Evolutionary conservation across 345 rosid species (phyloP), one percentile per base, ranked within the genome.

Genomic region (Angophora floribunda): DNA sequence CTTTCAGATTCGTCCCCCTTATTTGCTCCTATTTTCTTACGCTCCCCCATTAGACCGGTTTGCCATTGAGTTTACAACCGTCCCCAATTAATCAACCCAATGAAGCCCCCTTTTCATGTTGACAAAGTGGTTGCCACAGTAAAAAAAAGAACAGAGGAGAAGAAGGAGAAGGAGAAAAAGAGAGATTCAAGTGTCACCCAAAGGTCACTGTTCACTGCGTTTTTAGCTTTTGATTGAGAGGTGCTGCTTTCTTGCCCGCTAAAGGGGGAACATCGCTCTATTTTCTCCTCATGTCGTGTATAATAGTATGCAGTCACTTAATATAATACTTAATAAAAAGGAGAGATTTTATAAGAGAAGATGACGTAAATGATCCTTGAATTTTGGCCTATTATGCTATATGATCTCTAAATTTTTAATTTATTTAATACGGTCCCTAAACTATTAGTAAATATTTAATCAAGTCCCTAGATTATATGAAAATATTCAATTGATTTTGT

Each of bases 311-410:
- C 13, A 8, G 61, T 21, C 61, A 21, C 28, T 55, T 8, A 21
- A 70, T 70, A 70, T 70, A 15, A 61, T 11, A 28, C 30, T 55
- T 55, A 0, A 55, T 61, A 1, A 30, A 63, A 65, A 32, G 21
- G 45, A 26, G 15, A 4, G 16, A 7, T 16, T 30, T 30, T 36
- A 12, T 6, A 14, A n/a, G 16, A 6, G 24, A 70, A 70, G 17
- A 17, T 10, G 24, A 41, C 14, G 19, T 3, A 0, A 10, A 36
- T 19, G 26, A 1, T 75, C 19, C 13, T 0, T 36, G 0, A 36
- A 75, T 13, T 75, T 75, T 75, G 22, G 3, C 10, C 5, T 6
- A 9, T 5, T 36, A 26, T 1, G 26, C 0, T 4, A 75, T 36
- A 4, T 36, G 12, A 61, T 61, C 1, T 61, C 7, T 61, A 1